Conservation (phyloP, 2,329 filamentous ascomycete species). For the Beauveria sp. region DNA sequence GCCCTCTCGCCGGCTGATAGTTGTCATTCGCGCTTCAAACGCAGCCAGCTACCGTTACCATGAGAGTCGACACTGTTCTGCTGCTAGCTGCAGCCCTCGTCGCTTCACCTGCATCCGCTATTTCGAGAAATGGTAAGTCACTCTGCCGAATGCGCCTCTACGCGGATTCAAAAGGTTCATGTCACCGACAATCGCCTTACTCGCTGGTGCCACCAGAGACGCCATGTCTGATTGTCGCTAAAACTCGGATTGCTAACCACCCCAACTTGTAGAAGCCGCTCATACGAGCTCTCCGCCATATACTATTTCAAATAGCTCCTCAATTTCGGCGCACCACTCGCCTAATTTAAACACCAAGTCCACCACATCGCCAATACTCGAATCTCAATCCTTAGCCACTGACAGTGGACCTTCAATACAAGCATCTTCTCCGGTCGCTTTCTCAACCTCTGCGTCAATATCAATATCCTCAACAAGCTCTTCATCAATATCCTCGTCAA, state of each 20-base stretch:
- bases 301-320: slow-evolving; percentile 1
- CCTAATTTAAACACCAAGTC: neutral
- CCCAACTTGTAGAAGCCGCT: neutral
- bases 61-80: slow-evolving; percentile 14
- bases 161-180: neutral
- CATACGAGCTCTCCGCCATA: neutral
- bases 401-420: neutral
- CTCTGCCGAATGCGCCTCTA: neutral
- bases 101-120: slow-evolving; percentile 12
- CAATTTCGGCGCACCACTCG: neutral
- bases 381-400: neutral
- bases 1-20: neutral
- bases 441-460: neutral
- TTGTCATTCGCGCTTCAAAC: slow-evolving; percentile 1
- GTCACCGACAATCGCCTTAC: neutral
- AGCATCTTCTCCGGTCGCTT: neutral
- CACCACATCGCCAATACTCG: neutral
- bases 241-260: neutral
- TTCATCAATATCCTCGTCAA: neutral
- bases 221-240: no score
- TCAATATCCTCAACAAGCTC: neutral
- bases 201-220: neutral
- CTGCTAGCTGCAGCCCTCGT: slow-evolving; percentile 15
- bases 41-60: slow-evolving; percentile 8
- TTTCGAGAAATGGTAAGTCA: slow-evolving; percentile 13